Evolutionary conservation across 2,329 filamentous ascomycete species (phyloP).

Genomic region (Pseudogymnoascus sp.): DNA sequence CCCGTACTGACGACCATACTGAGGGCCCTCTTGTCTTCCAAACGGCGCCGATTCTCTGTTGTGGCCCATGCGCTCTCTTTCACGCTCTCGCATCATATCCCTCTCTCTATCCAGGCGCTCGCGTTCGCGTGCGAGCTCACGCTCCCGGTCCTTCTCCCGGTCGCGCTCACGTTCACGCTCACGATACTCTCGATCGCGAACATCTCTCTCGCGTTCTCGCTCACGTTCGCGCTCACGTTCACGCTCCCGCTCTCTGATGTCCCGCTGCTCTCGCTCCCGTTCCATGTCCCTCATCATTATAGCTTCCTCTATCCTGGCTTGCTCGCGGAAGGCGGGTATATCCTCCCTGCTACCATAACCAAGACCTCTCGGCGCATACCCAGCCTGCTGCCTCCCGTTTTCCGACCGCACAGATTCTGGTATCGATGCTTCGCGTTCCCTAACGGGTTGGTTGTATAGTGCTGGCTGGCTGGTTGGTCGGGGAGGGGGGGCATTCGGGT

Average conservation of each 20-base stretch:
- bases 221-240: slow-evolving; percentile 37
- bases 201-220: slow-evolving; percentile 32
- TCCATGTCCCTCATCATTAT: slow-evolving; percentile 37
- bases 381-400: slow-evolving; percentile 2
- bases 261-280: slow-evolving; percentile 31
- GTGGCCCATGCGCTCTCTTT: slow-evolving; percentile 4
- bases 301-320: slow-evolving; percentile 39
- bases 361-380: slow-evolving; percentile 14
- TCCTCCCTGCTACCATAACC: slow-evolving; percentile 24
- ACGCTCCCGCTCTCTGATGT: slow-evolving; percentile 24
- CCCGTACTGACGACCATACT: slow-evolving; percentile 18
- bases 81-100: slow-evolving; percentile 5
- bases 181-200: slow-evolving; percentile 15
- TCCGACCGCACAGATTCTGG: not conserved
- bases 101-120: slow-evolving; percentile 16
- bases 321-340: slow-evolving; percentile 28
- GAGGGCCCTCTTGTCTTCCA: slow-evolving; percentile 6
- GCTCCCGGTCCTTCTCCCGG: slow-evolving; percentile 32
- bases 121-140: slow-evolving; percentile 7
- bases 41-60: not conserved
- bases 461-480: slow-evolving; percentile 29
- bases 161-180: slow-evolving; percentile 40
- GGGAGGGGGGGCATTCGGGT: slow-evolving; percentile 24
- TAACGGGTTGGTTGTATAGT: slow-evolving; percentile 17
- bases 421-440: slow-evolving; percentile 4